Conservation (phyloP, 805 yeast species). For the Candida koratica region DNA sequence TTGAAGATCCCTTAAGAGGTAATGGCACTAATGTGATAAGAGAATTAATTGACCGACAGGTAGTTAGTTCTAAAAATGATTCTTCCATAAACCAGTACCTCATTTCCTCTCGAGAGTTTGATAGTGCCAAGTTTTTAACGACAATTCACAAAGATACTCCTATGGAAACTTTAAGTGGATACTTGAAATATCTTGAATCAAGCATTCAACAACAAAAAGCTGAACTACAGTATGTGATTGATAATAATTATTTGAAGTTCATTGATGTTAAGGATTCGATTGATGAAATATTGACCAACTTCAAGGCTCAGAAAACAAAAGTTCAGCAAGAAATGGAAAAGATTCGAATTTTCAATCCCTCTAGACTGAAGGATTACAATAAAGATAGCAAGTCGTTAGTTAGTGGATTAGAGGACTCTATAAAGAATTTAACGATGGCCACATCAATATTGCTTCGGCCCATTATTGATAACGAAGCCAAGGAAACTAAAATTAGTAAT, state of each 20-base stretch:
- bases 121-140: constrained; percentile 33
- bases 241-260: constrained; percentile 34
- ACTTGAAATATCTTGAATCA: constrained; percentile 29
- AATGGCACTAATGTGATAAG: constrained; percentile 27
- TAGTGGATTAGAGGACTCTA: constrained; percentile 35
- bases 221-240: constrained; percentile 34
- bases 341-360: constrained; percentile 36
- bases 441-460: constrained; percentile 40
- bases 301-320: constrained; percentile 31
- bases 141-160: constrained; percentile 36
- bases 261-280: constrained; percentile 36
- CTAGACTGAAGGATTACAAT: constrained; percentile 14
- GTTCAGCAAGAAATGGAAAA: constrained; percentile 34
- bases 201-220: constrained; percentile 33
- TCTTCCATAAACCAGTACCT: constrained; percentile 29
- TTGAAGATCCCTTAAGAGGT: constrained; percentile 34
- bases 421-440: constrained; percentile 35
- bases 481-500: constrained; percentile 29
- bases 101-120: constrained; percentile 35
- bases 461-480: constrained; percentile 34
- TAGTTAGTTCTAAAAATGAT: constrained; percentile 27
- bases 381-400: constrained; percentile 22
- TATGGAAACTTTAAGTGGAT: constrained; percentile 29
- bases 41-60: constrained; percentile 21
- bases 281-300: constrained; percentile 34